Evolutionary conservation across 768 basidiomycete species (phyloP).

Genomic region (Naematelia encephala): DNA sequence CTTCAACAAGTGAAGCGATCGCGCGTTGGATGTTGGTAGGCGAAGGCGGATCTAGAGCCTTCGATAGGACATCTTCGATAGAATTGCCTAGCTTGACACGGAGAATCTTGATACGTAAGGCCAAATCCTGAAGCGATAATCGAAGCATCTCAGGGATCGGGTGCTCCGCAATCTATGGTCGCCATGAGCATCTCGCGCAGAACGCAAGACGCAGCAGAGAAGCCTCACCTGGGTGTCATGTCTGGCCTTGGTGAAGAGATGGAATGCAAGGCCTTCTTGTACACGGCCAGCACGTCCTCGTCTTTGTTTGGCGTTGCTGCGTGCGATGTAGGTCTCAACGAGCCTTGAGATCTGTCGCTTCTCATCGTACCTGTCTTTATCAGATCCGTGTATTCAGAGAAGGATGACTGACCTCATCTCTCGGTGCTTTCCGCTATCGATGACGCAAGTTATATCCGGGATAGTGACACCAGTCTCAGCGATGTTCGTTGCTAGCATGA

Average conservation of each 20-base stretch:
- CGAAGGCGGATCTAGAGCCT: constrained; percentile 84
- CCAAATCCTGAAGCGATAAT: constrained; percentile 81
- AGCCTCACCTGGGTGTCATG: constrained; percentile 70
- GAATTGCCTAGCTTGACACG: constrained; percentile 76
- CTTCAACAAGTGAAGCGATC: constrained; percentile 85
- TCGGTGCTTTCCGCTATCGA: constrained; percentile 87
- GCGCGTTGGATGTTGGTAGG: constrained; percentile 84
- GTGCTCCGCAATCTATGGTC: constrained; percentile 75
- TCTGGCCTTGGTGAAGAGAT: constrained; percentile 83
- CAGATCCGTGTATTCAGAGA: constrained; percentile 8
- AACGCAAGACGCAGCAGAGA: neutral
- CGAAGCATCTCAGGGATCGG: constrained; percentile 95
- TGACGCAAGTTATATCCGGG: constrained; percentile 93
- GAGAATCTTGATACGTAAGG: constrained; percentile 62
- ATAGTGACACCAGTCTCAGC: constrained; percentile 95
- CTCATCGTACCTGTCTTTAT: constrained; percentile 73
- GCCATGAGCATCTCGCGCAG: neutral
- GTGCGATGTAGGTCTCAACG: constrained; percentile 85
- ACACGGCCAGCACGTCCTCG: constrained; percentile 89
- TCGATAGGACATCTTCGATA: constrained; percentile 84
- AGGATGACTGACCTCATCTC: constrained; percentile 64
- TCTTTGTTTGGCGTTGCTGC: constrained; percentile 79
- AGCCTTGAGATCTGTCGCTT: constrained; percentile 91
- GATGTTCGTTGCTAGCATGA: constrained; percentile 31
- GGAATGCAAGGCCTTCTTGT: constrained; percentile 83